Evolutionary conservation across 345 rosid genomes (phyloP).

Genomic region (Brassica juncea): DNA sequence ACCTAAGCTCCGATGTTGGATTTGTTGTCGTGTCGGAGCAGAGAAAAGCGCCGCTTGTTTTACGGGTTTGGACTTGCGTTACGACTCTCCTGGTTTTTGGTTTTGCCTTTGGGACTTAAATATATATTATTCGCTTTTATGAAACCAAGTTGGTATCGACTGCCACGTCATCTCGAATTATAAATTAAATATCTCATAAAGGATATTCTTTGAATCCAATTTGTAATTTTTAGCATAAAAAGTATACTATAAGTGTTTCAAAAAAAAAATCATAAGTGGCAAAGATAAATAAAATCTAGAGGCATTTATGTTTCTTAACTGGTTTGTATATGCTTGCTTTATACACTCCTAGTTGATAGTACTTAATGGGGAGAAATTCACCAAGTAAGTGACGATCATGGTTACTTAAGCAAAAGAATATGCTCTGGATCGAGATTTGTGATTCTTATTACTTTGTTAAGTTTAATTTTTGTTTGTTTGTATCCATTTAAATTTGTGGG

Average conservation of each 20-base stretch:
- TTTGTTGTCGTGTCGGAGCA: conserved; percentile 31
- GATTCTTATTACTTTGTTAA: conserved; percentile 10
- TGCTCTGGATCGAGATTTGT: conserved; percentile 23
- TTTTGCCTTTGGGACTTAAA: not conserved
- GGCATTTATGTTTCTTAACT: not conserved
- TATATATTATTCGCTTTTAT: not conserved
- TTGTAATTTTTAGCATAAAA: not conserved
- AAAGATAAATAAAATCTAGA: not conserved
- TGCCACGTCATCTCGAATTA: not conserved
- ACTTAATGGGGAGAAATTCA: not conserved
- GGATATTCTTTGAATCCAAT: not conserved
- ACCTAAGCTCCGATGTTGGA: conserved; percentile 19
- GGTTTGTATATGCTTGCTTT: not conserved
- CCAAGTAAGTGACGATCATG: not conserved
- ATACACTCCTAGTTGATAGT: not conserved
- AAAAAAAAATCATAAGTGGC: no score
- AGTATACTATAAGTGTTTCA: no score
- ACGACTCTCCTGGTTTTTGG: not conserved
- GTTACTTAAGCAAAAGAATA: conserved; percentile 26
- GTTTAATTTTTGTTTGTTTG: conserved; percentile 1
- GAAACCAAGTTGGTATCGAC: not conserved
- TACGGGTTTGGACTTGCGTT: not conserved
- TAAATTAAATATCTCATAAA: not conserved
- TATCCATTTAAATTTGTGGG: conserved; percentile 2
- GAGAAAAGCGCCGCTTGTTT: not conserved